Base-by-base conservation (phyloP, 164 flowering plant species). In the Vitis rupestris region DNA sequence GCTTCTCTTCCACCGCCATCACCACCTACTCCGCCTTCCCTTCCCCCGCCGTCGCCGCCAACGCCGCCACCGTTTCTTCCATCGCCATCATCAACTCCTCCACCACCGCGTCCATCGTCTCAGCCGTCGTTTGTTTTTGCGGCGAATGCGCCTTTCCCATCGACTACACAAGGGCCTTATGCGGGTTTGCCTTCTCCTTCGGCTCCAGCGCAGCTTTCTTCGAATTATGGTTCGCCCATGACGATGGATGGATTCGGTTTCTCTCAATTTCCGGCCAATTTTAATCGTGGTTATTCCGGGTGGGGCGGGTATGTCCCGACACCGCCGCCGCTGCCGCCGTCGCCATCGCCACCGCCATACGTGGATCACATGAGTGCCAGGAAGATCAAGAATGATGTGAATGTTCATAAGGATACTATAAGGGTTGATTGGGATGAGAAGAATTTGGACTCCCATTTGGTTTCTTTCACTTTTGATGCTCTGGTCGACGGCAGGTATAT, bases 321-420 rank as follows among this genome's bases (percentile, higher is more conserved):
- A 37, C 44, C 44, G 44, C 44, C 44, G 44, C 44, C 7, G 44
- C 4, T 6, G 44, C 44, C 44, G 44, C 44, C 44, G 44, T 2
- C 53, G 9, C 55, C 13, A 15, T 15, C 55, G 55, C n/a, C 55
- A 15, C 55, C 47, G 27, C 63, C 66, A 29, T 69, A 68, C 15
- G 70, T 61, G 48, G 65, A 69, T 50, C 72, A 69, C 12, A 13
- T 14, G 27, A 65, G 68, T 48, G 61, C 70, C 11, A 62, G 52
- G 66, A 70, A 70, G 72, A 49, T 70, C 13, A 61, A 47, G 59
- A 70, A 62, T 29, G 59, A 62, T 6, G 72, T 61, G 30, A 70
- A 70, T 62, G 72, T 70, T 12, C 72, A 53, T 10, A 70, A 70
- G 60, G 66, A 62, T 49, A 70, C 50, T 16, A 44, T 70, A 51